Evolutionary conservation across 2,329 filamentous ascomycete species (phyloP).

Genomic region (Fusarium sp.): DNA sequence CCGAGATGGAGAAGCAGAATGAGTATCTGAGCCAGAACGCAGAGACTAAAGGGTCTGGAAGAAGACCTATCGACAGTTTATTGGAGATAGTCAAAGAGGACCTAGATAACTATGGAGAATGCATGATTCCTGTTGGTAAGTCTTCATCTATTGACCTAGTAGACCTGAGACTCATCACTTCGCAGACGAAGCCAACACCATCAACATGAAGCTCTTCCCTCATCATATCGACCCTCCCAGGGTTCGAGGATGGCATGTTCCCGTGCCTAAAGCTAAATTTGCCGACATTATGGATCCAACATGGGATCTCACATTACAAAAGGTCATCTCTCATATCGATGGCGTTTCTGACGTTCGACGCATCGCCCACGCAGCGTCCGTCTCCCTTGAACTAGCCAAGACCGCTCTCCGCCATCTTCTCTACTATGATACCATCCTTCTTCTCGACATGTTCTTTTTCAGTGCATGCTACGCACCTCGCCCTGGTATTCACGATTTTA

Average conservation of each 20-base stretch:
- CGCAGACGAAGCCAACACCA: slow-evolving; percentile 88
- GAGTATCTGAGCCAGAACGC: slow-evolving; percentile 79
- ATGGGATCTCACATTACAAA: slow-evolving; percentile 81
- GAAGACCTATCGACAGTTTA: slow-evolving; percentile 83
- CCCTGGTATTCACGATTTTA: slow-evolving; percentile 81
- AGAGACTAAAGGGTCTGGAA: slow-evolving; percentile 58
- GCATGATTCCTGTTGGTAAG: slow-evolving; percentile 95
- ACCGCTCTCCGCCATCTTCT: slow-evolving; percentile 89
- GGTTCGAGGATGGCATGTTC: slow-evolving; percentile 91
- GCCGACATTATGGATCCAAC: slow-evolving; percentile 72
- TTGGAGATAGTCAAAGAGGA: slow-evolving; percentile 87
- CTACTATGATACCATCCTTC: slow-evolving; percentile 90
- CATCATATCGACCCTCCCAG: slow-evolving; percentile 80
- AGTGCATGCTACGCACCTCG: slow-evolving; percentile 88
- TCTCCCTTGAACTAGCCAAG: slow-evolving; percentile 86
- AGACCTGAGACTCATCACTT: slow-evolving; percentile 6
- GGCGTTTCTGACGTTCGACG: slow-evolving; percentile 90
- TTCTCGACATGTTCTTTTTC: slow-evolving; percentile 97
- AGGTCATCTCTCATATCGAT: slow-evolving; percentile 88
- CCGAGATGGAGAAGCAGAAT: slow-evolving; percentile 91
- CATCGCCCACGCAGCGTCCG: slow-evolving; percentile 86
- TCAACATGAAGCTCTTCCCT: slow-evolving; percentile 96
- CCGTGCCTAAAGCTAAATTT: slow-evolving; percentile 78
- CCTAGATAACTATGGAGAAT: slow-evolving; percentile 96
- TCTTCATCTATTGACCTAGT: slow-evolving; percentile 21